These are phyloP conservation scores for Pleurotus cornucopiae DNA, from an alignment of 768 basidiomycete genomes.

Conservation along the genomic window DNA sequence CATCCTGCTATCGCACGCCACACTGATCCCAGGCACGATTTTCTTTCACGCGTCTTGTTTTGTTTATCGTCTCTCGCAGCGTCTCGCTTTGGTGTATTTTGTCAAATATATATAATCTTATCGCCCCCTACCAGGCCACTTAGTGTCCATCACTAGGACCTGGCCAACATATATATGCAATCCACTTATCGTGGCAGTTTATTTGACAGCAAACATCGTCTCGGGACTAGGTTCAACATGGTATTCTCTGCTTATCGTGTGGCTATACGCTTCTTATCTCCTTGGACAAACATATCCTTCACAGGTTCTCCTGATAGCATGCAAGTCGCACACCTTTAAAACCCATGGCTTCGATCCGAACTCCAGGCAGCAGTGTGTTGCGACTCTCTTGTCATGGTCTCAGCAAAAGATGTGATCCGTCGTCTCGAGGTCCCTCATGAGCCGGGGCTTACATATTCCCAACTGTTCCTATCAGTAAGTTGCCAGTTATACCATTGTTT, in stretches of 20 bases:
- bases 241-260: background rate
- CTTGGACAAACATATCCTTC: background rate
- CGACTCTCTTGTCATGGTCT: background rate
- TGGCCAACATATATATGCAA: no score
- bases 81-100: slow-evolving; percentile 6
- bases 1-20: background rate
- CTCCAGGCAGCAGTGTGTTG: background rate
- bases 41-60: background rate
- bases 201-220: no score
- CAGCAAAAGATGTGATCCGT: slow-evolving; percentile 27
- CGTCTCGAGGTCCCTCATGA: slow-evolving; percentile 52
- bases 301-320: background rate
- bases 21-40: background rate
- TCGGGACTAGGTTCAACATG: no score
- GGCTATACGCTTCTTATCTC: background rate
- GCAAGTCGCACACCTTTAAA: background rate
- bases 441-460: slow-evolving; percentile 45
- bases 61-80: background rate
- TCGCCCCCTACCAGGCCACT: background rate
- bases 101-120: slow-evolving; percentile 3
- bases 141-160: no score
- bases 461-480: slow-evolving; percentile 57
- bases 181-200: no score
- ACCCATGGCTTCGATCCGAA: background rate
- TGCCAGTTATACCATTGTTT: slow-evolving; percentile 2